phyloP scores from a whole-genome alignment of 257 asterid species.

The Echium plantagineum region DNA sequence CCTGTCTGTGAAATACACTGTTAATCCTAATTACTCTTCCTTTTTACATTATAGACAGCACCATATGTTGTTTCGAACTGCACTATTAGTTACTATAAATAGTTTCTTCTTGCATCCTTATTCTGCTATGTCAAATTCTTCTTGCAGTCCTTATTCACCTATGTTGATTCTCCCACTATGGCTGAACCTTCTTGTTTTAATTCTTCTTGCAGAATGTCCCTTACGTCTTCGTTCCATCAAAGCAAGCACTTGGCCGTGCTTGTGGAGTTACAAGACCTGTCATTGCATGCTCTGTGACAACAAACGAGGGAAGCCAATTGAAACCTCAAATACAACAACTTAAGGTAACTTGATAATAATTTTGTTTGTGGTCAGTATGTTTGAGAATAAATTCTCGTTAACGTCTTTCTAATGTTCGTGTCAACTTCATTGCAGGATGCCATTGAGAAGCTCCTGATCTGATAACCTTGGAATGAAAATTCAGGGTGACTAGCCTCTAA shows the following conservation, averaged over 20 bases:
- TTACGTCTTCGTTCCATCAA: constrained; percentile 34
- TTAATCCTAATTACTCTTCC: neutral
- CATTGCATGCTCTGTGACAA: constrained; percentile 76
- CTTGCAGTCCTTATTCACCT: too few relatives aligned
- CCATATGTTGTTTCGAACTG: too few relatives aligned
- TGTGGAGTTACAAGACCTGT: constrained; percentile 93
- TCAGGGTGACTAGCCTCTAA: constrained; percentile 32
- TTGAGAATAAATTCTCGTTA: neutral
- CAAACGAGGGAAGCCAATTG: constrained; percentile 86
- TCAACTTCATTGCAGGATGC: constrained; percentile 17
- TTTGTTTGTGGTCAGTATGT: neutral
- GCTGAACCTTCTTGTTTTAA: neutral
- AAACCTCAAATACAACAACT: constrained; percentile 74
- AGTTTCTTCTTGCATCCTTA: neutral
- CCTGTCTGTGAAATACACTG: too few relatives aligned
- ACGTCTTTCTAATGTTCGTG: neutral
- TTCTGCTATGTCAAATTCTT: too few relatives aligned
- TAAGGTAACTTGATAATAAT: constrained; percentile 30
- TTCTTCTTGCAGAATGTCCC: constrained; percentile 30
- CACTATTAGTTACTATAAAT: too few relatives aligned
- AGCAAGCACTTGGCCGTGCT: constrained; percentile 70
- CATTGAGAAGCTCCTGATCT: constrained; percentile 33
- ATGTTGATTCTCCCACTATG: neutral
- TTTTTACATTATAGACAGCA: too few relatives aligned
- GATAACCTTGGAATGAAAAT: constrained; percentile 9